Base-by-base conservation (phyloP, 495 filamentous ascomycete species). In the Xylaria longipes region DNA sequence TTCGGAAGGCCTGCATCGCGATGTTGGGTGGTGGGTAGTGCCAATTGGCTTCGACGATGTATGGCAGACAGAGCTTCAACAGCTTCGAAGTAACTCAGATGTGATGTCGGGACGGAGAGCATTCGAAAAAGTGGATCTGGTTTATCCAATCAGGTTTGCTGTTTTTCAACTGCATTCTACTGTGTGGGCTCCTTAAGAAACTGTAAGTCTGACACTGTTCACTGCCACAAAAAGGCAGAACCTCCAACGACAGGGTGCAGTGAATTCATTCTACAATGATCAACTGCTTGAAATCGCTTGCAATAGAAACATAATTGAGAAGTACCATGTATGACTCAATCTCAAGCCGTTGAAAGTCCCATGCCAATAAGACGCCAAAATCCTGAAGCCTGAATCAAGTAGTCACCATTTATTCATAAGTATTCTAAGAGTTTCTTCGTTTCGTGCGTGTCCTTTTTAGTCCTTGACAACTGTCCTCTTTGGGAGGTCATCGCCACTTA, bases 1-100 rank as follows among this genome's bases (percentile, higher is more conserved):
- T 82, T 77, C 84, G 81, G 66, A 85, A 74, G 70, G 84, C 82
- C 72, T 80, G 80, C 84, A 86, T 86, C 69, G 71, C 76, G 74
- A 46, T 29, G 71, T 50, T 54, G 64, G 65, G 72, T 75, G 71
- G 65, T 75, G 61, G 63, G 70, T 50, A 41, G 50, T 77, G 70
- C 69, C 75, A 77, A 79, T 79, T 73, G 73, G 72, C 71, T 71
- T 75, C 64, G 61, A 60, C 50, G 68, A 65, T 68, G 8, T 60
- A 67, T 58, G 70, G 52, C 68, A 61, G 69, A 48, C 69, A 22
- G 45, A 61, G 54, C 52, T 69, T 69, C 66, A 46, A 43, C 29
- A 76, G 69, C 71, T 73, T 68, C 57, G n/a, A 43, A 12, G 25
- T 45, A 2, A 57, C 50, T 33, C 37, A 27, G 50, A 63, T 31